Base-by-base conservation (phyloP, 768 basidiomycete species). In the Lentinus tigrinus region DNA sequence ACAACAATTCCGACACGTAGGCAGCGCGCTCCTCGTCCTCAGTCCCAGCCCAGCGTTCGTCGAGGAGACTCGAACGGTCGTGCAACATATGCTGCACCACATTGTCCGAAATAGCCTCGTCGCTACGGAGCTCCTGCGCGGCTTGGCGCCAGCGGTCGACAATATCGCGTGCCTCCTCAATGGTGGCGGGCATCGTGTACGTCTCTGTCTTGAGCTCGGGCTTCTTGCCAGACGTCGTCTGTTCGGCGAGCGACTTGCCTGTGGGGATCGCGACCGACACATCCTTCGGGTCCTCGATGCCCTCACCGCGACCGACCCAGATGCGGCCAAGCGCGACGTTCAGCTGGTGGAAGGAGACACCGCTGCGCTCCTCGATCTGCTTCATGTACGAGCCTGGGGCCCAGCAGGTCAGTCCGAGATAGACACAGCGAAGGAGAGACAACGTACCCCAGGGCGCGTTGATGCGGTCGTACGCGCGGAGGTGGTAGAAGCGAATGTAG, bases 401-500 rank as follows among this genome's bases (percentile, higher is more conserved):
- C 40, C 11, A 8, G 36, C 3, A n/a, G 27, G 34, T 42, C 40
- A 26, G 14, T 3, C 6, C 2, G 11, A 34, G 36, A 7, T 44
- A 24, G 34, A 23, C 11, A 13, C 0, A n/a, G 31, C 9, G 17
- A 37, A 19, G 21, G 39, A 34, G 38, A 38, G 14, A 47, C 14
- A 36, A 69, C 81, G 67, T 59, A 86, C 87, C 73, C 61, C 75
- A 70, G 1, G 91, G 89, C 0, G 88, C 87, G 67, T 94, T 95
- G 67, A 95, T 91, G 24, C 95, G 80, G 68, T 98, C 95, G 69
- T 95, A 99, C 1, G 88, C 77, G 28, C 97, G 83, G 24, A 99
- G 79, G 73, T 98, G 94, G 75, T 91, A 98, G 80, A 97, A 93
- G 11, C 87, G 82, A 64, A 97, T 90, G 69, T 89, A 95, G 56